Evolutionary conservation across 331 rosid species (phyloP), one percentile per base, ranked within the genome.

Genomic region (Pyracantha coccinea): DNA sequence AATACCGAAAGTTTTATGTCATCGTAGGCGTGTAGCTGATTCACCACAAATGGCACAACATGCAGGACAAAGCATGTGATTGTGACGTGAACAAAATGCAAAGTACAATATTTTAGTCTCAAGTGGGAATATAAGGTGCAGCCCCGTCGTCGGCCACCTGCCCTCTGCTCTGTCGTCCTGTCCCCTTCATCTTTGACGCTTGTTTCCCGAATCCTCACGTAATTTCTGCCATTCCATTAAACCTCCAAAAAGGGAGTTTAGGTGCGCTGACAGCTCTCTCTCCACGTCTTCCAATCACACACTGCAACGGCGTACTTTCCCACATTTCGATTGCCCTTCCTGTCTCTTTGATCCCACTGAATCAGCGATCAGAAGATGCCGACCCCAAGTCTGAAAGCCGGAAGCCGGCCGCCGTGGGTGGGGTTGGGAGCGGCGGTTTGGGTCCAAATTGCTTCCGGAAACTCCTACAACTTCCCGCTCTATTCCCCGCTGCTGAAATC

Each of bases 331-430:
- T 61, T 7, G 5, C n/a, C 33, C 15, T 59, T 10, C 23, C 11
- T 61, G 4, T 60, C 20, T 61, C 21, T 61, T 1, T 61, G 29
- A 27, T 59, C 32, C 57, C 35, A 19, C 8, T 25, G 17, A 1
- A 41, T 19, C 44, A 59, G 52, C 16, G 52, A 44, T 1, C 54
- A 52, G 38, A 63, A 78, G 13, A 88, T 87, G 98, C 61, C 86
- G 1, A 84, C 64, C 13, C 68, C 35, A 44, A 85, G 73, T 74
- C 77, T 88, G 25, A 93, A 93, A 86, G 91, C 80, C 16, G 98
- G 98, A 24, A 93, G 89, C 77, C 78, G 97, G 23, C 95, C 98
- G 1, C 98, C 96, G 59, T 92, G 96, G 98, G 95, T 92, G 32
- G 98, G 96, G 32, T 89, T 93, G 77, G 96, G 81, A 7, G 96